A percentile compares a stretch with the other conserved stretches of the same genome.
phyloP scores from a whole-genome alignment of 179 eudicot species.

The Amaranthus tricolor region DNA sequence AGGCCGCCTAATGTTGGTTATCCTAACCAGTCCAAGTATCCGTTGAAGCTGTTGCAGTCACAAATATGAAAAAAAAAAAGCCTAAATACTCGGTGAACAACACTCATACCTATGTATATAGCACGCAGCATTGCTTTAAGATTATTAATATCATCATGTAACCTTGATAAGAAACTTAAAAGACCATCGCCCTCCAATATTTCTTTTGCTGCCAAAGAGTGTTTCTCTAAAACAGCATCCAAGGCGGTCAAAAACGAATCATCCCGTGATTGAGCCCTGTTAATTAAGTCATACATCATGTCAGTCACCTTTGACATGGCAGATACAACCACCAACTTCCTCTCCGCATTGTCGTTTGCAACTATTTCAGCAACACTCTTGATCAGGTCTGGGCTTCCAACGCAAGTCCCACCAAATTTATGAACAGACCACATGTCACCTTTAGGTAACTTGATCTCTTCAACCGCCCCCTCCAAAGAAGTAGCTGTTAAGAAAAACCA shows the following conservation, averaged over 20 bases:
- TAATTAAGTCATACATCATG: slow-evolving; percentile 88
- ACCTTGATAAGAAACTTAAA: slow-evolving; percentile 54
- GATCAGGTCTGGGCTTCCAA: slow-evolving; percentile 82
- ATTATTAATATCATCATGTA: slow-evolving; percentile 82
- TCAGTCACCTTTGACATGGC: slow-evolving; percentile 99
- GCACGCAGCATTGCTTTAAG: slow-evolving; percentile 98
- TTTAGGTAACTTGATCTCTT: slow-evolving; percentile 46
- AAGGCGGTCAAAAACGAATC: slow-evolving; percentile 67
- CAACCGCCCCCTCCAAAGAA: slow-evolving; percentile 29
- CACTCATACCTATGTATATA: slow-evolving; percentile 67
- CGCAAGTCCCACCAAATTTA: slow-evolving; percentile 99
- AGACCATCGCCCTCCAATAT: slow-evolving; percentile 79
- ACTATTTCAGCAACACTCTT: slow-evolving; percentile 82
- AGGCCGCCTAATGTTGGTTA: not conserved
- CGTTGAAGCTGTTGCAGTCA: not conserved
- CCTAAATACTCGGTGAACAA: slow-evolving; percentile 10
- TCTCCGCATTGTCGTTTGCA: slow-evolving; percentile 61
- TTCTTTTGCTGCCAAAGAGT: slow-evolving; percentile 70
- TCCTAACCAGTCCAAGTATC: not conserved
- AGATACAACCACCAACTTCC: slow-evolving; percentile 93
- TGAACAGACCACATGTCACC: slow-evolving; percentile 95
- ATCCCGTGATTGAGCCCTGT: slow-evolving; percentile 80
- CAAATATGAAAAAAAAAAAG: not conserved
- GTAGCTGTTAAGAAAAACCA: slow-evolving; percentile 19
- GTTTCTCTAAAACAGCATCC: slow-evolving; percentile 87